phyloP scores from a whole-genome alignment of 306 rosid species.

The Inga oerstediana region DNA sequence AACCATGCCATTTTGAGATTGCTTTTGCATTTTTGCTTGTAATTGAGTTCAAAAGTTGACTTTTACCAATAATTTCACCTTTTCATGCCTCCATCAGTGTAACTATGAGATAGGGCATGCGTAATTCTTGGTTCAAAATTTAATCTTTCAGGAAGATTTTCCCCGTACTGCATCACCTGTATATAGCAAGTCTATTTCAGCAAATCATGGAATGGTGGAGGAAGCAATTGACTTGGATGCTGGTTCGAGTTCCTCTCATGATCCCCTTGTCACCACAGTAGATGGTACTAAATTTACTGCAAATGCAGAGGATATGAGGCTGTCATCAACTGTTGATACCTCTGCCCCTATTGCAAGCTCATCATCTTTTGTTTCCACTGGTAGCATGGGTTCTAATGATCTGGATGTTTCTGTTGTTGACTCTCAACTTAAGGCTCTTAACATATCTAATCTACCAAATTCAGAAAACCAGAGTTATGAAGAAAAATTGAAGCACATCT shows the following conservation, averaged over 20 bases:
- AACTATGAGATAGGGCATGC: constrained; percentile 15
- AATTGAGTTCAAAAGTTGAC: not conserved
- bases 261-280: constrained; percentile 25
- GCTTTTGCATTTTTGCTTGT: constrained; percentile 22
- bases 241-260: constrained; percentile 46
- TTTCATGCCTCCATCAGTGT: not conserved
- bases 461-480: constrained; percentile 45
- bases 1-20: not conserved
- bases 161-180: constrained; percentile 46
- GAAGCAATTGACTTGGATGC: constrained; percentile 39
- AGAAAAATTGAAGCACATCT: constrained; percentile 48
- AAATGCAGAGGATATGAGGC: constrained; percentile 40
- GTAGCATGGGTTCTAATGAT: constrained; percentile 41
- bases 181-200: constrained; percentile 42
- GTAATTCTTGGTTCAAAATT: constrained; percentile 29
- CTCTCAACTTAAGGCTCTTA: constrained; percentile 54
- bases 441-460: constrained; percentile 45
- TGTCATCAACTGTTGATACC: constrained; percentile 39
- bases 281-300: constrained; percentile 34
- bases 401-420: constrained; percentile 43
- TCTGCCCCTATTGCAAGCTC: constrained; percentile 41
- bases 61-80: not conserved
- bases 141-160: constrained; percentile 55
- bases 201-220: constrained; percentile 39
- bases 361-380: constrained; percentile 44